phyloP scores from a whole-genome alignment of 1,284 basidiomycete genomes.

The Cystobasidium sp. region DNA sequence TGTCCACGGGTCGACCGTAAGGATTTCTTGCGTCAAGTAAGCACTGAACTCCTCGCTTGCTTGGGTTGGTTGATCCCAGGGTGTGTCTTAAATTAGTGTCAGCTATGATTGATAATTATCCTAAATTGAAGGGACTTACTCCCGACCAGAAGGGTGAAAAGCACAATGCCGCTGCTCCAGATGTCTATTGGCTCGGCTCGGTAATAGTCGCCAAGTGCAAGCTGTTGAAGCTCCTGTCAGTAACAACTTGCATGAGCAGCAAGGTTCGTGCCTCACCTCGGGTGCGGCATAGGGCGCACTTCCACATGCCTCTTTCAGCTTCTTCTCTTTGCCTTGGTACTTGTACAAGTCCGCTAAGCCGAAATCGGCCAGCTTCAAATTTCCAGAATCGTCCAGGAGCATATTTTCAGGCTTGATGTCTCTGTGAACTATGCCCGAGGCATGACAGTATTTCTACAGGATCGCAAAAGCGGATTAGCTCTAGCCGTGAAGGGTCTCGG shows the following conservation, averaged over 20 bases:
- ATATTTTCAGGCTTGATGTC: conserved; percentile 61
- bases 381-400: conserved; percentile 55
- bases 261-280: conserved; percentile 38
- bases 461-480: not conserved
- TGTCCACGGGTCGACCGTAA: conserved; percentile 80
- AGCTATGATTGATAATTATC: not conserved
- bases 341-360: conserved; percentile 90
- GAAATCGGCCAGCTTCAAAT: conserved; percentile 92
- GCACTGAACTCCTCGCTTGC: conserved; percentile 77
- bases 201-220: conserved; percentile 64
- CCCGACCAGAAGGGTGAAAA: conserved; percentile 88
- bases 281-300: conserved; percentile 78
- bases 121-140: conserved; percentile 64
- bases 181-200: conserved; percentile 90
- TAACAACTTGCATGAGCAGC: conserved; percentile 38
- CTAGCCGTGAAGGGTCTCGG: not conserved
- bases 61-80: conserved; percentile 92
- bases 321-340: conserved; percentile 80
- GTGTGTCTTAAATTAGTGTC: conserved; percentile 71
- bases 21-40: conserved; percentile 76
- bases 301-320: conserved; percentile 82
- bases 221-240: conserved; percentile 43
- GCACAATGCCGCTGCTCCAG: conserved; percentile 95
- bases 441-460: conserved; percentile 54
- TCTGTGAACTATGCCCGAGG: conserved; percentile 63